These are phyloP conservation scores for Polytolypa hystricis DNA, from an alignment of 2,329 filamentous ascomycete genomes.

Conservation along the genomic window DNA sequence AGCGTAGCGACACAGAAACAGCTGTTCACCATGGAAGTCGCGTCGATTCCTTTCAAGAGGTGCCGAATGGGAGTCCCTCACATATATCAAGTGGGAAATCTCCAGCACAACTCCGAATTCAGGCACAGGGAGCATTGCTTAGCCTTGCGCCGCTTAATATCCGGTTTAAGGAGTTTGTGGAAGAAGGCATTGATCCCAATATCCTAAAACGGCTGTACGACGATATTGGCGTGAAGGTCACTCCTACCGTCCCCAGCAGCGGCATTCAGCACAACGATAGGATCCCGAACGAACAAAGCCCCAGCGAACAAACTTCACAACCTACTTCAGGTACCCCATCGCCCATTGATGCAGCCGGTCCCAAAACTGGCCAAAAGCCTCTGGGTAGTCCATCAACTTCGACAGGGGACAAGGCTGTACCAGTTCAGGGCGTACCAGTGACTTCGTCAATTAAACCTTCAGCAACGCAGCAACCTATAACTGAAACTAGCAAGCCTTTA, in stretches of 20 bases:
- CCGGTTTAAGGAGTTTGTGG: conserved; percentile 60
- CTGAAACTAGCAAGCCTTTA: conserved; percentile 35
- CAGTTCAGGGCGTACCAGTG: conserved; percentile 3
- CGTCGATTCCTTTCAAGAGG: no score
- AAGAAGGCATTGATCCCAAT: conserved; percentile 57
- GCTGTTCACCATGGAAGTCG: no score
- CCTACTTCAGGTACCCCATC: conserved; percentile 50
- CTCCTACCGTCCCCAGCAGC: not conserved
- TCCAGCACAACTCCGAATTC: conserved; percentile 28
- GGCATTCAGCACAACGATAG: not conserved
- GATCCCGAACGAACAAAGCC: conserved; percentile 27
- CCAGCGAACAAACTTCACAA: conserved; percentile 67
- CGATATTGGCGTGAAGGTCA: conserved; percentile 50
- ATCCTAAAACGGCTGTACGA: conserved; percentile 56
- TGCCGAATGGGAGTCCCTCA: no score
- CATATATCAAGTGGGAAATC: conserved; percentile 20
- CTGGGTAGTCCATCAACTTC: conserved; percentile 9
- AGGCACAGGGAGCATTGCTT: conserved; percentile 56
- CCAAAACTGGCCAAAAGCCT: not conserved
- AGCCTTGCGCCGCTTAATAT: conserved; percentile 54
- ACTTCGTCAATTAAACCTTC: not conserved
- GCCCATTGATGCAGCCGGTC: not conserved
- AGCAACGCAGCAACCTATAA: not conserved
- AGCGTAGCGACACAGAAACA: no score
- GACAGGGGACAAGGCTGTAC: conserved; percentile 8